Base-by-base conservation (phyloP, 2,329 filamentous ascomycete species). In the Juglanconis oblonga region DNA sequence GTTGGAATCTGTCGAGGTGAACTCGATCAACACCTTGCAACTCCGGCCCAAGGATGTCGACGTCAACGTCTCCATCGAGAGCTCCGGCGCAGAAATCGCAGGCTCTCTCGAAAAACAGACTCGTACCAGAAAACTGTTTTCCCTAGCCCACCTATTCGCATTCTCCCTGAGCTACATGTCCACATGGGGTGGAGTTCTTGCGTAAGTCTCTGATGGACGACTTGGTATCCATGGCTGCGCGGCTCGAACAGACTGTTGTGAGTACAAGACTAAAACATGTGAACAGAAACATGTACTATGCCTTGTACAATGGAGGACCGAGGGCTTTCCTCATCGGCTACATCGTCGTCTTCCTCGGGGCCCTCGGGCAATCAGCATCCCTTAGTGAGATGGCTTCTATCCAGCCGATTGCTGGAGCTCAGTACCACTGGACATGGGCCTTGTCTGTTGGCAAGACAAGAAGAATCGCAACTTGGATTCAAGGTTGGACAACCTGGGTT, bases 301-400 rank as follows among this genome's bases (percentile, higher is more conserved):
- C 66, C 6, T 67, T 73, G 49, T 67, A 67, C 55, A 73, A 74
- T 55, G 72, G 71, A 8, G 72, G 71, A 7, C 71, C 71, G n/a
- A 66, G 63, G 33, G 65, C 70, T 2, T 62, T 72, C 11, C 64
- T 68, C 32, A 73, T 70, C 66, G 68, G 71, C 55, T 67, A 68
- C 52, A 50, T 73, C 53, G 65, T 71, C 29, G 69, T 70, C 4
- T 62, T 70, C 54, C 52, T 64, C 32, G 72, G 72, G 38, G 66
- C 68, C 11, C 64, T 72, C 4, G 63, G 64, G 2, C 70, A 72
- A 40, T 66, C 69, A 8, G 67, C 65, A 5, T 76, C 73, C 2
- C 65, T 77, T 40, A 74, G 72, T 3, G 75, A 77, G 59, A 67
- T 77, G 68, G 71, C 71, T 2, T 76, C 75, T 0, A 75, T 76